Evolutionary conservation across 352 stramenopile genomes (phyloP).

Genomic region (Pythium sukuiense): DNA sequence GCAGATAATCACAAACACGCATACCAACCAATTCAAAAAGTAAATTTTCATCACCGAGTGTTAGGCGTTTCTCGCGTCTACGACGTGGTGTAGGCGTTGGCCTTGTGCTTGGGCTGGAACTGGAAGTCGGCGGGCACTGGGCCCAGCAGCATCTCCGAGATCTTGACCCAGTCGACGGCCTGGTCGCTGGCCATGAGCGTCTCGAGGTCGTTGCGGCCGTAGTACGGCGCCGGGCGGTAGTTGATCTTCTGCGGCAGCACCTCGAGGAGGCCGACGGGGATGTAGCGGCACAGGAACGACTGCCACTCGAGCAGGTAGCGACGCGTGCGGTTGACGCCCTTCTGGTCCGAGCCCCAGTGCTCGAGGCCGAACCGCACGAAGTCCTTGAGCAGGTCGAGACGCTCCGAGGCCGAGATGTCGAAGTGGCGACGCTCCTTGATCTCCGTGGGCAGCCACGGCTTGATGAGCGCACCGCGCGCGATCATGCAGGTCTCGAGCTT

Average conservation of each 20-base stretch:
- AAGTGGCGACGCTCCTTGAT: constrained; percentile 98
- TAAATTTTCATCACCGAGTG: not conserved
- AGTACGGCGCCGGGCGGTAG: constrained; percentile 92
- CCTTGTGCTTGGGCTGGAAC: constrained; percentile 98
- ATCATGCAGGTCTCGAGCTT: constrained; percentile 91
- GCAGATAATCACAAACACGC: constrained; percentile 13
- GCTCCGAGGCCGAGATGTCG: constrained; percentile 96
- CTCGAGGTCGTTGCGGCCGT: constrained; percentile 95
- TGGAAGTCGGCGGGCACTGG: constrained; percentile 89
- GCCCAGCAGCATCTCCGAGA: constrained; percentile 98
- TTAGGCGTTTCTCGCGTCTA: not conserved
- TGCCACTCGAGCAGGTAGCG: constrained; percentile 99
- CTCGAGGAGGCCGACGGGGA: constrained; percentile 97
- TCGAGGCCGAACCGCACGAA: constrained; percentile 98
- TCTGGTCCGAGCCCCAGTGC: constrained; percentile 98
- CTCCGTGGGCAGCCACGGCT: constrained; percentile 98
- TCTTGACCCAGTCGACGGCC: constrained; percentile 98
- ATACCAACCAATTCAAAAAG: not conserved
- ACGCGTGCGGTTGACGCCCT: constrained; percentile 97
- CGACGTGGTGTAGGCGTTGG: constrained; percentile 88
- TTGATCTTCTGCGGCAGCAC: constrained; percentile 97
- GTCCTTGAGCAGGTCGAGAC: constrained; percentile 96
- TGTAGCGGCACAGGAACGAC: constrained; percentile 97
- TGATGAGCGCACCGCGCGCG: constrained; percentile 95
- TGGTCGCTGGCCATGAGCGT: constrained; percentile 96